Base-by-base conservation (phyloP, 2,329 filamentous ascomycete genomes). In the Colletotrichum liriopes region DNA sequence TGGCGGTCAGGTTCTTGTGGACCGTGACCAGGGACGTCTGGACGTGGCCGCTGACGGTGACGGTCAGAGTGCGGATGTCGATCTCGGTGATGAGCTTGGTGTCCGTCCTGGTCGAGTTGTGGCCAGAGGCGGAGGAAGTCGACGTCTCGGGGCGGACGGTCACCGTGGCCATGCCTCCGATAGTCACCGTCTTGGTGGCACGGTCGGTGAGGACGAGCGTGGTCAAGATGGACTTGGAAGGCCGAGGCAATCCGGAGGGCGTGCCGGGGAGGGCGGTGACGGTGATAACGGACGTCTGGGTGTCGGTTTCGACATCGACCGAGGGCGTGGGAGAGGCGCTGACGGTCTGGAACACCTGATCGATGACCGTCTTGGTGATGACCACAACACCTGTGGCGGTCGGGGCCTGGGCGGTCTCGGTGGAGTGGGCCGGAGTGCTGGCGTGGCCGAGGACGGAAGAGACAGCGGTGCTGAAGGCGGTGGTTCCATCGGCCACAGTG, bases 11-110 rank as follows among this genome's bases (percentile, higher is more conserved):
- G 32, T 78, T 78, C 62, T 68, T 59, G 32, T 55, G 37, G 39
- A 70, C 67, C 20, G 52, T 63, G 35, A 63, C 64, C 23, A 56
- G 43, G 26, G 68, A 58, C 9, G 68, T 71, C 35, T 58, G 35
- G 37, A 59, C 37, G 41, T 76, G 69, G 26, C 78, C 79, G 43
- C 58, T 73, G n/a, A 69, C 14, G 5, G 73, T 74, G 64, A 66
- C 47, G 32, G 79, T 82, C 59, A 77, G 75, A 43, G 81, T 83
- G 65, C 26, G 59, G 63, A 56, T 43, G 56, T 81, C 75, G 37
- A 79, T 76, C 63, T 77, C 59, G 23, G 81, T 82, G 72, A 77
- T 72, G 20, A 78, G 75, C 43, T 79, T 77, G 9, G 75, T 76
- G n/a, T 76, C 76, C 9, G 74, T 77, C 23, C 72, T 66, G 58